phyloP scores from a whole-genome alignment of 2,329 filamentous ascomycete genomes.

The Cercospora nicotianae region DNA sequence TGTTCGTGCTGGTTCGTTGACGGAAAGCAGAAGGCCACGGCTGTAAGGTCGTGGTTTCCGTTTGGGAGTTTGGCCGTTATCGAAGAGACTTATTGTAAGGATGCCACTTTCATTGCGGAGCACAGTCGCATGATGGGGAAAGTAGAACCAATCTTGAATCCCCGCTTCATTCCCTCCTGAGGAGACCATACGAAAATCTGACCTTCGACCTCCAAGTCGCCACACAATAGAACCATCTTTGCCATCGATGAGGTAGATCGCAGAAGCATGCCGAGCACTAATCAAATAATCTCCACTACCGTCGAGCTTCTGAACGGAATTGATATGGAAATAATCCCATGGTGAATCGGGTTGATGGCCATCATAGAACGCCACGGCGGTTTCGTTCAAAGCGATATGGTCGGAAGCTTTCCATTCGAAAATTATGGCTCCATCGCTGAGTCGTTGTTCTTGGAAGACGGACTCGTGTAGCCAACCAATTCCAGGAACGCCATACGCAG shows the following conservation, averaged over 20 bases:
- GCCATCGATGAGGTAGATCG: conserved; percentile 41
- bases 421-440: conserved; percentile 42
- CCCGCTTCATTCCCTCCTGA: too few species aligned
- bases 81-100: not conserved
- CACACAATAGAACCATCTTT: conserved; percentile 40
- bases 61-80: not conserved
- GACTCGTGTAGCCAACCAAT: conserved; percentile 31
- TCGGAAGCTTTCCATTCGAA: conserved; percentile 50
- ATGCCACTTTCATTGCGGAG: not conserved
- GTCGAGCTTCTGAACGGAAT: conserved; percentile 41
- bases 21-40: not conserved
- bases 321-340: conserved; percentile 37
- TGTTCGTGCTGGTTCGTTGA: not conserved
- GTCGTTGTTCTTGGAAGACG: conserved; percentile 47
- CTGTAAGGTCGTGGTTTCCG: not conserved
- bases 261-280: conserved; percentile 43
- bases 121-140: not conserved
- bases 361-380: conserved; percentile 1
- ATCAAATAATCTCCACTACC: conserved; percentile 42
- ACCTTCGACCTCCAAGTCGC: conserved; percentile 41
- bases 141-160: not conserved
- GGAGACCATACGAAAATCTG: not conserved
- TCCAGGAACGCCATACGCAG: conserved; percentile 5
- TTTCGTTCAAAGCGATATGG: conserved; percentile 37
- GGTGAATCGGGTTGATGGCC: not conserved